Evolutionary conservation across 805 yeast species (phyloP).

Genomic region (Lipomyces sp.): DNA sequence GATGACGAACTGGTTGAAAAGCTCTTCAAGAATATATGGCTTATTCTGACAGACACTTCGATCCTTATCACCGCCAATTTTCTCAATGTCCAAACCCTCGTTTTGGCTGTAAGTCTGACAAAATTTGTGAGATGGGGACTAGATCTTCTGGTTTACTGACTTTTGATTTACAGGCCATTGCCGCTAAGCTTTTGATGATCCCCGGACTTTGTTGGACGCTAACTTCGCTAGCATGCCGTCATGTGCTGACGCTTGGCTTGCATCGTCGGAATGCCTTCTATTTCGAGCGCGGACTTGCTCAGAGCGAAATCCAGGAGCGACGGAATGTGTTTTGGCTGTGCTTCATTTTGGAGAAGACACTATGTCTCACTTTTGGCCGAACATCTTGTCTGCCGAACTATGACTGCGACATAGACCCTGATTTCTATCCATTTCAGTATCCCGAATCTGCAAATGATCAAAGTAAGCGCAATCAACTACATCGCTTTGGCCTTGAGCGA

Average conservation of each 20-base stretch:
- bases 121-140: too few relatives aligned
- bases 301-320: slow-evolving; percentile 12
- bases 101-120: too few relatives aligned
- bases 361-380: slow-evolving; percentile 17
- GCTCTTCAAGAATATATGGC: slow-evolving; percentile 12
- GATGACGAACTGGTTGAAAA: slow-evolving; percentile 1
- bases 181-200: neutral
- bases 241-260: slow-evolving; percentile 13
- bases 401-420: slow-evolving; percentile 14
- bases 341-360: slow-evolving; percentile 8
- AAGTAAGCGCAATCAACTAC: slow-evolving; percentile 2
- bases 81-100: slow-evolving; percentile 11
- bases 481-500: slow-evolving; percentile 1
- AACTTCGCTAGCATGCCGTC: slow-evolving; percentile 7
- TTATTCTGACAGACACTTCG: slow-evolving; percentile 9
- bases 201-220: slow-evolving; percentile 20
- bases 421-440: too few relatives aligned
- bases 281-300: slow-evolving; percentile 10
- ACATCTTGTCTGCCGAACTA: slow-evolving; percentile 13
- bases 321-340: slow-evolving; percentile 10
- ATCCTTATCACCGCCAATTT: slow-evolving; percentile 13
- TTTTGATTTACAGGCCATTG: too few relatives aligned
- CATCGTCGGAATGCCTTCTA: slow-evolving; percentile 16
- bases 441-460: too few relatives aligned
- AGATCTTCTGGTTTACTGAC: too few relatives aligned